Evolutionary conservation across 2,329 filamentous ascomycete species (phyloP).

Genomic region (Aspergillus aculeatinus): DNA sequence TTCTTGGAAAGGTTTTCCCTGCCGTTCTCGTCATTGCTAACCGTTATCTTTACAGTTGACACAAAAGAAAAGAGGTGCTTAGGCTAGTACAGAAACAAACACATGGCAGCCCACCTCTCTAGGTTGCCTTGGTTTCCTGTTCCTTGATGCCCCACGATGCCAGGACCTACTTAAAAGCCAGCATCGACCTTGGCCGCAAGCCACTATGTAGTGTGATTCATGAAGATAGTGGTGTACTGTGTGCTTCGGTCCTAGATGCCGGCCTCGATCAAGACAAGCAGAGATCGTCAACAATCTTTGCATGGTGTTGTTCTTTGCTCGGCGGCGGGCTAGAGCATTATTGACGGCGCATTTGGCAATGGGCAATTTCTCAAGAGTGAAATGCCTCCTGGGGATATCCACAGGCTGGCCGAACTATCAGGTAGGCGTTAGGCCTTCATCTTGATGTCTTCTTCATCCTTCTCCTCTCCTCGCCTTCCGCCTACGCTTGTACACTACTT

Average conservation of each 20-base stretch:
- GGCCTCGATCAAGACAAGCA: neutral
- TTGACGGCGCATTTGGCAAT: neutral
- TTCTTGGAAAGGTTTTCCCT: neutral
- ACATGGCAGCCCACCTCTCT: neutral
- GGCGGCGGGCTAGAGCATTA: neutral
- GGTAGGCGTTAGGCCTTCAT: neutral
- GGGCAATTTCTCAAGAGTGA: neutral
- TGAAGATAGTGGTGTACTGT: neutral
- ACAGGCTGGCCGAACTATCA: neutral
- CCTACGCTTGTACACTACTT: neutral
- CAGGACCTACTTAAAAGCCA: neutral
- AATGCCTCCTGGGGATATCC: too few relatives aligned
- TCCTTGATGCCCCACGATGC: neutral
- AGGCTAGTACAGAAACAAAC: slow-evolving; percentile 5
- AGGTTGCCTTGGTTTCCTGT: neutral
- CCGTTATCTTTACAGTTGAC: slow-evolving; percentile 26
- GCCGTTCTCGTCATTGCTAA: neutral
- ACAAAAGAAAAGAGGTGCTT: slow-evolving; percentile 28
- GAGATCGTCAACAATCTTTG: neutral
- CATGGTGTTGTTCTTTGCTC: neutral
- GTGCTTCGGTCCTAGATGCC: neutral
- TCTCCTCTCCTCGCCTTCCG: neutral
- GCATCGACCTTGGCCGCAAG: neutral
- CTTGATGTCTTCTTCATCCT: neutral
- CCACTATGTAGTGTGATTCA: neutral